These are phyloP conservation scores for Astrothelium macrocarpum DNA, from an alignment of 495 filamentous ascomycete genomes.

Conservation along the genomic window DNA sequence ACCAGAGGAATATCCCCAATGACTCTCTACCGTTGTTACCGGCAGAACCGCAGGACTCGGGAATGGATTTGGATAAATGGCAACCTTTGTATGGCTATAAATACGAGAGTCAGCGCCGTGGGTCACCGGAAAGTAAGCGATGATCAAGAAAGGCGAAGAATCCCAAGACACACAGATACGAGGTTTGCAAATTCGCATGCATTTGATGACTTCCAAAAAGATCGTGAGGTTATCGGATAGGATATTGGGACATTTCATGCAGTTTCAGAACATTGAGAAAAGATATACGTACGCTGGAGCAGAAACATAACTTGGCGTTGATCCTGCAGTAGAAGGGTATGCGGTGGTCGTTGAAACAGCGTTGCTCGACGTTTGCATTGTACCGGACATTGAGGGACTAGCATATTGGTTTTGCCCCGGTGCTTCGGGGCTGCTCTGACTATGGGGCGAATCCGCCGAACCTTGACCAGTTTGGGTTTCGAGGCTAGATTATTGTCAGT, in stretches of 20 bases:
- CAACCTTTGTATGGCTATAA: neutral
- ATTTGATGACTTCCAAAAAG: too few species aligned
- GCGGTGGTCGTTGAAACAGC: neutral
- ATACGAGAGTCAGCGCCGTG: neutral
- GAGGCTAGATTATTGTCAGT: conserved; percentile 14
- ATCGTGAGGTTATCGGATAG: too few species aligned
- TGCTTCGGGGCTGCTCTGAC: conserved; percentile 9
- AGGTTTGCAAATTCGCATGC: too few species aligned
- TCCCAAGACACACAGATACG: neutral
- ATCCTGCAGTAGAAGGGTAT: neutral
- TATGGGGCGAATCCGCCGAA: conserved; percentile 11
- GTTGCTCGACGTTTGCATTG: neutral
- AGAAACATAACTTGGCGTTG: neutral
- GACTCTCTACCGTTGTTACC: conserved; percentile 11
- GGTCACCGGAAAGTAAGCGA: neutral
- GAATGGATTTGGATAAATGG: neutral
- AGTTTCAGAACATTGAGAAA: too few species aligned
- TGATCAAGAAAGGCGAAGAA: neutral
- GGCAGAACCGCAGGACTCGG: neutral
- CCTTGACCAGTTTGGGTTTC: conserved; percentile 14
- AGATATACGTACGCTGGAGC: neutral
- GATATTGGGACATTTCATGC: neutral
- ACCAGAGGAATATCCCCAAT: neutral
- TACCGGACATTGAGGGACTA: neutral
- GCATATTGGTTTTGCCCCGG: neutral